Base-by-base conservation (phyloP, 768 basidiomycete species). In the Gloeophyllum trabeum region DNA sequence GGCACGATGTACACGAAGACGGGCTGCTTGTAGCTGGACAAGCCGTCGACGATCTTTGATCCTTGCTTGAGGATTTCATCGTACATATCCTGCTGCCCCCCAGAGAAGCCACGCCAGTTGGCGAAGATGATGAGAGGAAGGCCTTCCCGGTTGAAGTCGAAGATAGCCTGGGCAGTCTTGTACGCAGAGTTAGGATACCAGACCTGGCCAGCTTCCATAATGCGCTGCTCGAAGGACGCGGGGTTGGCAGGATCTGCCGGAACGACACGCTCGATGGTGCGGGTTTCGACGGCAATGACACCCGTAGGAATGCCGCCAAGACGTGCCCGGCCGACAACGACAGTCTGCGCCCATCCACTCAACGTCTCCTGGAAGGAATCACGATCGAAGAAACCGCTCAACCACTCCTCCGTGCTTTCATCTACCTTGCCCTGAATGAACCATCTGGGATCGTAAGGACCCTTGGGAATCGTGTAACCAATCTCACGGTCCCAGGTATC, bases 41-140 rank as follows among this genome's bases (percentile, higher is more conserved):
- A 74, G 36, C 96, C 96, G 58, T 99, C 96, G 60, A 99, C 96
- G 49, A 99, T 99, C 67, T 94, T 97, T 14, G 93, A 86, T 32
- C 93, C 93, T 60, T 97, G 90, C 64, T 97, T 97, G 54, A 97
- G 70, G 43, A 97, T 77, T 59, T 94, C 93, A 62, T 97, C 92
- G 54, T 91, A 94, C 92, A 97, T 97, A 61, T 97, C 93, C 62
- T 96, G 93, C 62, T 97, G 93, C 49, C 96, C 96, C 48, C 96
- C 96, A 18, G 96, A 99, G 80, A 99, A 99, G 20, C 96, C 96
- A 69, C 96, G 87, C 92, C 96, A 98, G 70, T 99, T 99, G 42
- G 96, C 96, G 56, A 99, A 97, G 61, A 99, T 93, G 61, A 98
- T 93, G 46, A 99, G 71, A 3, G 96, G 96, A 12, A 99, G 70